Evolutionary conservation across 441 rosid species (phyloP).

Genomic region (Omphalea diandra): DNA sequence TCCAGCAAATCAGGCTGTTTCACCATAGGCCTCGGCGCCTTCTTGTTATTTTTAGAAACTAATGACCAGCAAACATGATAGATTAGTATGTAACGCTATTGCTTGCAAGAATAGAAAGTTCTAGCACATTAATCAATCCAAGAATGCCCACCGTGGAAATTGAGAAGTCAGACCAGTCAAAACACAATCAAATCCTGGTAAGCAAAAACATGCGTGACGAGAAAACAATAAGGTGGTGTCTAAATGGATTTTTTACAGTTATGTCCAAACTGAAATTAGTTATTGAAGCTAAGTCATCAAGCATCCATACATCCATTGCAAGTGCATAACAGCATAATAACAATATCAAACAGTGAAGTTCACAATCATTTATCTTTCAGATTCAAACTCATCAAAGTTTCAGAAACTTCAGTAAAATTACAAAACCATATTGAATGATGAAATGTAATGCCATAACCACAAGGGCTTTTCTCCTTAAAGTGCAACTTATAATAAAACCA

Average conservation of each 20-base stretch:
- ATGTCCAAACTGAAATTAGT: background rate
- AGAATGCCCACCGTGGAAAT: background rate
- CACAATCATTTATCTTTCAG: background rate
- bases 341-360: background rate
- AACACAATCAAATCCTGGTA: background rate
- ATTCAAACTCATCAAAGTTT: conserved; percentile 4
- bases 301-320: background rate
- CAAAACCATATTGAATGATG: background rate
- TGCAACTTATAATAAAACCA: background rate
- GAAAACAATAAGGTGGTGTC: background rate
- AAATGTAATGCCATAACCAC: background rate
- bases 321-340: background rate
- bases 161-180: background rate
- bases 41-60: background rate
- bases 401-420: background rate
- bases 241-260: background rate
- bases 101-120: background rate
- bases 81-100: background rate
- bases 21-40: background rate
- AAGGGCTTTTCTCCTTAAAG: background rate
- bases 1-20: background rate
- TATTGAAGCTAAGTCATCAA: background rate
- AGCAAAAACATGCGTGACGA: background rate
- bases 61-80: background rate
- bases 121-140: background rate